These are phyloP conservation scores for Citrus reticulata DNA, from an alignment of 345 rosid genomes.

Conservation along the genomic window DNA sequence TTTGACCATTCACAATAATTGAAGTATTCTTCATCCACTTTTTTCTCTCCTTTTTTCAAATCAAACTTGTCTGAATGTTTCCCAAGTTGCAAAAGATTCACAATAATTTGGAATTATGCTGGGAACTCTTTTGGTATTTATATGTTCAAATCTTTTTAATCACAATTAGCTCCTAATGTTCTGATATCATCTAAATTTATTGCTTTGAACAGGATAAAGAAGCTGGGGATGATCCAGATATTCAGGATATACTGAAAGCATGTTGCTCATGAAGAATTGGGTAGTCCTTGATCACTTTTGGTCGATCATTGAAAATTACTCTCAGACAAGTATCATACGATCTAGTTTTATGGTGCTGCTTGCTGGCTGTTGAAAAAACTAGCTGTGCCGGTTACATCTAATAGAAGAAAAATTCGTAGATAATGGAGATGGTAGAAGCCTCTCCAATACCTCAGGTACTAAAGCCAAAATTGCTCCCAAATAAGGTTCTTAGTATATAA, in stretches of 20 bases:
- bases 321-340: not conserved
- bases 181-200: not conserved
- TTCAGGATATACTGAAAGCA: constrained; percentile 64
- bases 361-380: not conserved
- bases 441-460: not conserved
- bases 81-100: not conserved
- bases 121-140: not conserved
- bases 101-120: not conserved
- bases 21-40: not conserved
- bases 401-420: not conserved
- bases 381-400: not conserved
- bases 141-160: not conserved
- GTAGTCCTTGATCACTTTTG: not conserved
- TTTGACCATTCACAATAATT: not conserved
- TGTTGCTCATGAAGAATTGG: constrained; percentile 55
- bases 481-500: no score
- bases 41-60: not conserved
- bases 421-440: not conserved
- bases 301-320: not conserved
- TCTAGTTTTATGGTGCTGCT: not conserved
- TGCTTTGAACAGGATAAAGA: constrained; percentile 68
- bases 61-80: not conserved
- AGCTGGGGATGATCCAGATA: constrained; percentile 86
- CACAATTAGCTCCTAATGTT: not conserved
- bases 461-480: not conserved